Percentiles rank a stretch among this genome's conserved stretches.
phyloP scores from a whole-genome alignment of 768 basidiomycete species.

The Hebeloma cylindrosporum region DNA sequence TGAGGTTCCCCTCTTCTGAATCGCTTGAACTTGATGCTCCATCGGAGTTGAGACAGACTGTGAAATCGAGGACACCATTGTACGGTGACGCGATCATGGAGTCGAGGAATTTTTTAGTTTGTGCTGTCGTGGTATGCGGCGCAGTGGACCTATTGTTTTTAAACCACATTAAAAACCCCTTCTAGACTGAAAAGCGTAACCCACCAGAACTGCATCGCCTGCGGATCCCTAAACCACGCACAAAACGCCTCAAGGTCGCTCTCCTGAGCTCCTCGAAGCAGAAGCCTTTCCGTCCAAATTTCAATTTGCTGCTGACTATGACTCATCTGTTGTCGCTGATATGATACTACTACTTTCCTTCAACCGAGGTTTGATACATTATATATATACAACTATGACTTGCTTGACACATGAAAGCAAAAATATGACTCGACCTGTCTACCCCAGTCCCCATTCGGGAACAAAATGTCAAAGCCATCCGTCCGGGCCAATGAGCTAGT shows the following conservation, averaged over 20 bases:
- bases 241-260: slow-evolving; percentile 15
- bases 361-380: no score
- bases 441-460: no score
- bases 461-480: no score
- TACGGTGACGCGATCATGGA: slow-evolving; percentile 19
- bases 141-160: slow-evolving; percentile 18
- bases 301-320: slow-evolving; percentile 12
- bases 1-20: background rate
- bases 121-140: slow-evolving; percentile 12
- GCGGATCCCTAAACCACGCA: slow-evolving; percentile 18
- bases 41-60: slow-evolving; percentile 17
- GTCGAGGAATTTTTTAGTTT: slow-evolving; percentile 19
- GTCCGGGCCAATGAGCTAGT: no score
- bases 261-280: slow-evolving; percentile 18
- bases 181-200: background rate
- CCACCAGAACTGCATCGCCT: slow-evolving; percentile 24
- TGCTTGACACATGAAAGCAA: background rate
- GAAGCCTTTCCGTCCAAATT: slow-evolving; percentile 21
- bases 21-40: background rate
- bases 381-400: no score
- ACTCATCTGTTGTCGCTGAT: no score
- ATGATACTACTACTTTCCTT: no score
- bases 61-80: slow-evolving; percentile 24
- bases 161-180: no score
- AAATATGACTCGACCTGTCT: slow-evolving; percentile 5